A percentile compares a stretch with the other conserved stretches of the same genome.
Conservation (phyloP, 192 early-diverging fungal genomes). For the Pilobolus umbonatus region DNA sequence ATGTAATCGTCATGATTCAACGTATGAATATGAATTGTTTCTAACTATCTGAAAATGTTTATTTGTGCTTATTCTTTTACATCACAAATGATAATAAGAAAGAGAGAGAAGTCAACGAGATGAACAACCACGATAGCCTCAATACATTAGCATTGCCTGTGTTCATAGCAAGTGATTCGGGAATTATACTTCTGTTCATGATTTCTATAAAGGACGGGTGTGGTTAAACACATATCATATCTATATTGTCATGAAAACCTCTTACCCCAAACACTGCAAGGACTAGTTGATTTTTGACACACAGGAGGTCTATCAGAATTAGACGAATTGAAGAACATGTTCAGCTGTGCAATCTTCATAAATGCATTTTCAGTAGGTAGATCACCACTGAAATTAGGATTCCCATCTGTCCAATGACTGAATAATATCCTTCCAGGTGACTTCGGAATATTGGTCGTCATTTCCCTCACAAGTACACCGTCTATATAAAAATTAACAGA, state of each 20-base stretch:
- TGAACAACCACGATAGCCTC: no score
- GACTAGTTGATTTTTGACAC: slow-evolving; percentile 3
- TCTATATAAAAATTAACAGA: slow-evolving; percentile 32
- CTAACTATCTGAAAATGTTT: no score
- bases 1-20: no score
- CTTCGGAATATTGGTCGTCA: slow-evolving; percentile 28
- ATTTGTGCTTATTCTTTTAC: no score
- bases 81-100: no score
- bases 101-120: no score
- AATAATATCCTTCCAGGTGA: slow-evolving; percentile 24
- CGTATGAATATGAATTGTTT: no score
- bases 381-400: slow-evolving; percentile 27
- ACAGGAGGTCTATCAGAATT: background rate
- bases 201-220: slow-evolving; percentile 13
- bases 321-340: slow-evolving; percentile 31
- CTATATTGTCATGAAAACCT: background rate
- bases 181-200: slow-evolving; percentile 12
- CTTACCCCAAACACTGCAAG: slow-evolving; percentile 14
- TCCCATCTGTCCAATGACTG: slow-evolving; percentile 37
- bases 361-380: slow-evolving; percentile 8
- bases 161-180: background rate
- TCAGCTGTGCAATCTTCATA: slow-evolving; percentile 21
- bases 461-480: background rate
- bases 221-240: no score
- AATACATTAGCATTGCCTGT: background rate